Conservation (phyloP, 2,329 filamentous ascomycete species). For the Botrytis hyacinthi region DNA sequence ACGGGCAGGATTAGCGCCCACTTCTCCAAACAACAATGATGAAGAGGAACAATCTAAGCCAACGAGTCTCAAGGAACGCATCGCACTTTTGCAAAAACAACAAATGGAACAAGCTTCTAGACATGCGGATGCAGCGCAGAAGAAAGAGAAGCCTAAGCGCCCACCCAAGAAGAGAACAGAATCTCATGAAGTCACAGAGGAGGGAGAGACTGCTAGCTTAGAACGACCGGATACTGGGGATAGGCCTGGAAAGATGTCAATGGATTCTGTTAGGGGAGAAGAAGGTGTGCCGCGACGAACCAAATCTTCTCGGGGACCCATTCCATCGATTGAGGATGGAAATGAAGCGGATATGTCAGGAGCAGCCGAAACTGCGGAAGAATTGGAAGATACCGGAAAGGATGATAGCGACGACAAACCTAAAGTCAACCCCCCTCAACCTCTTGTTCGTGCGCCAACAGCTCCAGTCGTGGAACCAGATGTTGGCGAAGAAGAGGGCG, state of each 20-base stretch:
- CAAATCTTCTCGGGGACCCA: conserved; percentile 50
- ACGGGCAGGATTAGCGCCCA: conserved; percentile 58
- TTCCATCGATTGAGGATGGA: conserved; percentile 51
- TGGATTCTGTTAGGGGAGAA: conserved; percentile 46
- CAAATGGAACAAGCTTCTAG: conserved; percentile 85
- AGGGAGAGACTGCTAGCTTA: conserved; percentile 40
- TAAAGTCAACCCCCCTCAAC: conserved; percentile 30
- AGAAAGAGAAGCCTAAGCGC: conserved; percentile 86
- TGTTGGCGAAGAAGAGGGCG: conserved; percentile 48
- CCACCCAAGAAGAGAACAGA: conserved; percentile 66
- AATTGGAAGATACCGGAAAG: conserved; percentile 61
- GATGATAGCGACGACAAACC: conserved; percentile 69
- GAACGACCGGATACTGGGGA: conserved; percentile 52
- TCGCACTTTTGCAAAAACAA: conserved; percentile 89
- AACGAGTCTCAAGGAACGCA: conserved; percentile 89
- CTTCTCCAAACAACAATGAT: conserved; percentile 40
- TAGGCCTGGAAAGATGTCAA: conserved; percentile 48
- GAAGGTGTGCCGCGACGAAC: conserved; percentile 48
- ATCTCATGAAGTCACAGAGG: conserved; percentile 45
- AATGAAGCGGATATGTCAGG: conserved; percentile 66
- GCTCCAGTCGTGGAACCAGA: conserved; percentile 42
- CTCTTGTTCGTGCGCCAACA: conserved; percentile 43
- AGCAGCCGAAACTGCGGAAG: conserved; percentile 62
- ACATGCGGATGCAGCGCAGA: conserved; percentile 72
- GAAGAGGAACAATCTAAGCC: conserved; percentile 86